Percentiles rank a stretch among this genome's conserved stretches.
Conservation (phyloP, 805 yeast species). For the Sugiyamaella americana region DNA sequence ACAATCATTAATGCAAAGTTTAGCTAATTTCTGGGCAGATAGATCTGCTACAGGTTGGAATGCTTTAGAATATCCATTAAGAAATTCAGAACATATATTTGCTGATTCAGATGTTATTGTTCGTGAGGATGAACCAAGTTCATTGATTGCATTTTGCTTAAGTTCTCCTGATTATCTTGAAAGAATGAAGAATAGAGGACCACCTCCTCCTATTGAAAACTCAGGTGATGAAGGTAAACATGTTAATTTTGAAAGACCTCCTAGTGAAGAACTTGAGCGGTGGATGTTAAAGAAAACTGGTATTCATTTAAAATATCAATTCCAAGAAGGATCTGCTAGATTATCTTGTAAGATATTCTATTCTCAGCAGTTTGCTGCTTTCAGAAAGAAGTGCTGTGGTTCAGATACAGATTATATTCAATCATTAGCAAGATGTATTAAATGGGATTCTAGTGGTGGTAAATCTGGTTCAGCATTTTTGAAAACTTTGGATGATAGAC, state of each 20-base stretch:
- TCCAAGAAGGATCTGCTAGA: slow-evolving; percentile 74
- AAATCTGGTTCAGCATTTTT: slow-evolving; percentile 92
- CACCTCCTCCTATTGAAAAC: slow-evolving; percentile 10
- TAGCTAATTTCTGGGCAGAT: slow-evolving; percentile 95
- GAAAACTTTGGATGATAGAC: slow-evolving; percentile 85
- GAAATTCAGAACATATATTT: slow-evolving; percentile 79
- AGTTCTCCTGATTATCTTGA: slow-evolving; percentile 76
- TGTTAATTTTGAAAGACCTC: slow-evolving; percentile 1
- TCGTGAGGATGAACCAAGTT: slow-evolving; percentile 94
- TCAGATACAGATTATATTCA: slow-evolving; percentile 70
- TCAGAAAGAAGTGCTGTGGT: slow-evolving; percentile 70
- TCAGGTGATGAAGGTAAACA: slow-evolving; percentile 6
- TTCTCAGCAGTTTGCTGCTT: slow-evolving; percentile 95
- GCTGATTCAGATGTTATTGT: slow-evolving; percentile 91
- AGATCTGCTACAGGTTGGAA: slow-evolving; percentile 94
- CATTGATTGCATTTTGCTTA: slow-evolving; percentile 86
- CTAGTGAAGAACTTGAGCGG: slow-evolving; percentile 42
- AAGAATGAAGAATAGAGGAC: slow-evolving; percentile 44
- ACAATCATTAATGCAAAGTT: slow-evolving; percentile 70
- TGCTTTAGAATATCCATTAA: slow-evolving; percentile 78
- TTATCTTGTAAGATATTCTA: slow-evolving; percentile 91
- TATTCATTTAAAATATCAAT: slow-evolving; percentile 86
- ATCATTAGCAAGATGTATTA: slow-evolving; percentile 85
- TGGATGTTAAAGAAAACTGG: slow-evolving; percentile 77
- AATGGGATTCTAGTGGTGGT: slow-evolving; percentile 96